These are phyloP conservation scores for Komagataella populi DNA, from an alignment of 805 yeast species.

Conservation along the genomic window DNA sequence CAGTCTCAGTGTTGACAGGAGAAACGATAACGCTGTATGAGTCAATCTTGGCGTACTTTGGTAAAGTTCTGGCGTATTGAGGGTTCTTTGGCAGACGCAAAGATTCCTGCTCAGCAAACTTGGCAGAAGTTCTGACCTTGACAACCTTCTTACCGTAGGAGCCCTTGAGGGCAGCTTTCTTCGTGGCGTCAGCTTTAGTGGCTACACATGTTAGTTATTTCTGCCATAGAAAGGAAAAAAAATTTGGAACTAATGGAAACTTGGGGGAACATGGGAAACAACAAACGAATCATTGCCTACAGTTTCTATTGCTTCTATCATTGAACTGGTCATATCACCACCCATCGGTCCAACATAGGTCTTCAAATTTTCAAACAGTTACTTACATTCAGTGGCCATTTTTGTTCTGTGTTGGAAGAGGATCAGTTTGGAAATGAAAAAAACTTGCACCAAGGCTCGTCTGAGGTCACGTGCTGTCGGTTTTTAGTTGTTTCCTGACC, in stretches of 20 bases:
- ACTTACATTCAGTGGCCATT: background rate
- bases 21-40: constrained; percentile 87
- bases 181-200: constrained; percentile 90
- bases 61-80: constrained; percentile 92
- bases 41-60: constrained; percentile 95
- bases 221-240: constrained; percentile 10
- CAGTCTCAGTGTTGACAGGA: constrained; percentile 96
- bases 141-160: constrained; percentile 79
- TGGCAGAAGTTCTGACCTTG: constrained; percentile 89
- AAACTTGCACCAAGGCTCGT: background rate
- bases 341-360: background rate
- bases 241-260: background rate
- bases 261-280: background rate
- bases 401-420: background rate
- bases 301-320: background rate
- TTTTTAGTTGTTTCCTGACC: background rate
- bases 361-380: background rate
- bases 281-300: background rate
- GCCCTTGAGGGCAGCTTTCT: constrained; percentile 98
- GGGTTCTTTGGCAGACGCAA: constrained; percentile 88
- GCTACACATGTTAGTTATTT: constrained; percentile 21
- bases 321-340: background rate
- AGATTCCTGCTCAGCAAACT: constrained; percentile 97
- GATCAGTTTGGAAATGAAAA: background rate
- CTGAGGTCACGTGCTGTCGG: background rate